Base-by-base conservation (phyloP, 176 grass and related monocot species). In the Lolium rigidum region DNA sequence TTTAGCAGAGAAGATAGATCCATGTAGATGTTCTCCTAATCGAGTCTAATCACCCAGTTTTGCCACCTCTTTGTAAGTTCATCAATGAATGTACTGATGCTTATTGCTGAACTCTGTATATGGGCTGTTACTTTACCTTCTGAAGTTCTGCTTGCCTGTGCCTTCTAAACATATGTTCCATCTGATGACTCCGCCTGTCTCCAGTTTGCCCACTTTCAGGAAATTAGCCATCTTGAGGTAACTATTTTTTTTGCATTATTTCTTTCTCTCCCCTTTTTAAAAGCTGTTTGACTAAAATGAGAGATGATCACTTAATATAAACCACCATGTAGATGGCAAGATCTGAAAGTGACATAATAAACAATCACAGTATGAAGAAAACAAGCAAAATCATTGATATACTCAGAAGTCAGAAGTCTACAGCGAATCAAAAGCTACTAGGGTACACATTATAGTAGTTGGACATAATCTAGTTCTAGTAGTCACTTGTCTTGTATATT, bases 401-500 rank as follows among this genome's bases (percentile, higher is more conserved):
- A 26, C 24, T 54, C 47, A 28, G 25, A 51, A 48, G 8, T 54
- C 24, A 43, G 41, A 43, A 43, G 46, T 47, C 52, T 28, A 75
- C 24, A 76, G 14, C 44, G 1, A 22, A 74, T 50, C 2, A 47
- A 24, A 74, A 51, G 22, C 44, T 51, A 17, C 3, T 50, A 24
- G 44, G 7, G 47, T 52, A 13, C 47, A 31, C 15, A 55, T 9
- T 55, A 16, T 35, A 55, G 16, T 76, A 55, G 8, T 35, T 55
- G 74, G 74, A 76, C 74, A 76, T 76, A 52, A 76, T 35, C 14
- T 55, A 56, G 24, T 55, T 35, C 14, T 55, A 56, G 24, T 55
- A 50, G 25, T 22, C 14, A 76, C 25, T 76, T 76, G 14, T 55
- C 74, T 18, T 11, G 4, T 35, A 76, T 76, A 37, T 55, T 76